These are phyloP conservation scores for Blastomyces silverae DNA, from an alignment of 2,329 filamentous ascomycete species.

Conservation along the genomic window DNA sequence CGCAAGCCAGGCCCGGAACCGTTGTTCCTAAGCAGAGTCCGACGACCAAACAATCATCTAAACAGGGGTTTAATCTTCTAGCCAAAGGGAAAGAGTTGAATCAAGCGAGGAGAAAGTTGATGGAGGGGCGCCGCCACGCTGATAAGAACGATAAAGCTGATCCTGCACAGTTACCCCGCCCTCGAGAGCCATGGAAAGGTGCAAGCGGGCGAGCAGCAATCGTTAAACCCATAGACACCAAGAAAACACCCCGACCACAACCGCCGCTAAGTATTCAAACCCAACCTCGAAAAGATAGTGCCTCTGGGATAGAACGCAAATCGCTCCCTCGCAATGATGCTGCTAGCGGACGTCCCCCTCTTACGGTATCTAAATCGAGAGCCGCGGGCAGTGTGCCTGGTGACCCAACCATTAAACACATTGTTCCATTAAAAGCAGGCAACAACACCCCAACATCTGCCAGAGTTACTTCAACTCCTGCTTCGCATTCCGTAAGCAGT, in stretches of 20 bases:
- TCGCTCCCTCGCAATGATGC: conserved; percentile 1
- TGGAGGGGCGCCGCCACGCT: conserved; percentile 24
- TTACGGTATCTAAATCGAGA: conserved; percentile 22
- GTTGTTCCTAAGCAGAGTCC: conserved; percentile 25
- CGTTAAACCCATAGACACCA: conserved; percentile 59
- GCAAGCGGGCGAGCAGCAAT: conserved; percentile 62
- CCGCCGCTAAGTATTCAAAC: conserved; percentile 42
- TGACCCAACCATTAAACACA: conserved; percentile 35
- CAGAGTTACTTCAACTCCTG: conserved; percentile 17
- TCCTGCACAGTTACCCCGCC: conserved; percentile 45
- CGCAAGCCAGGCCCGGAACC: conserved; percentile 50
- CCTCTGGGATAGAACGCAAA: conserved; percentile 5
- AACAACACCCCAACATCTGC: conserved; percentile 30
- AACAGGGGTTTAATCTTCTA: conserved; percentile 28
- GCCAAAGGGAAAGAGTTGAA: conserved; percentile 36
- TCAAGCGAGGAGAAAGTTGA: conserved; percentile 32
- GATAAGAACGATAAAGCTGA: conserved; percentile 32
- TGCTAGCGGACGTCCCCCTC: conserved; percentile 11
- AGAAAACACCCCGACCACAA: conserved; percentile 55
- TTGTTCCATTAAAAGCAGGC: conserved; percentile 39
- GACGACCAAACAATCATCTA: conserved; percentile 25
- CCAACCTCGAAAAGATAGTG: conserved; percentile 6
- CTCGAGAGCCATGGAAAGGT: conserved; percentile 58
- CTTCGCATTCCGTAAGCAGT: conserved; percentile 13
- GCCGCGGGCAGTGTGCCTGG: conserved; percentile 8